A percentile compares a stretch with the other conserved stretches of the same genome.
Evolutionary conservation across 2,329 filamentous ascomycete species (phyloP).

Genomic region (Fusarium nanum): DNA sequence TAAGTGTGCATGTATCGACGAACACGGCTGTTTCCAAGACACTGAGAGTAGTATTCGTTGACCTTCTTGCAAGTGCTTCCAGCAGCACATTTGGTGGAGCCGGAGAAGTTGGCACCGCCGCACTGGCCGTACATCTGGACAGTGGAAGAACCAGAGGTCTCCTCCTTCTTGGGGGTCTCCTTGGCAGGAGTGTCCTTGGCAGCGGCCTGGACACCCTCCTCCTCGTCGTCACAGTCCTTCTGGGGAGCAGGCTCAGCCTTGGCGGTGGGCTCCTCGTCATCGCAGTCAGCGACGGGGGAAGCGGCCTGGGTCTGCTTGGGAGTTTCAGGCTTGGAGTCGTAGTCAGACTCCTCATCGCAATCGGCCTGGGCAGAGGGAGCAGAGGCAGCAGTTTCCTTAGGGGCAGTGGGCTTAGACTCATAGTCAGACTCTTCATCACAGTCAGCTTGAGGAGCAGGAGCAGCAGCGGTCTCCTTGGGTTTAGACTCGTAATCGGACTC

Average conservation of each 20-base stretch:
- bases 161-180: neutral
- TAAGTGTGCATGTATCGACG: slow-evolving; percentile 4
- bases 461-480: no score
- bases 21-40: slow-evolving; percentile 15
- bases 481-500: neutral
- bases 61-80: slow-evolving; percentile 26
- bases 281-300: neutral
- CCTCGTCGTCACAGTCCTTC: neutral
- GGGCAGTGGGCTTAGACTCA: no score
- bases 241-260: neutral
- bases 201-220: neutral
- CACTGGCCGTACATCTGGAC: slow-evolving; percentile 29
- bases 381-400: no score
- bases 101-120: slow-evolving; percentile 22
- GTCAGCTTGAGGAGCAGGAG: neutral
- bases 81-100: slow-evolving; percentile 16
- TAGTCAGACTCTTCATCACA: no score
- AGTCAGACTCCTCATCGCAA: neutral
- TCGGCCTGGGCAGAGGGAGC: no score
- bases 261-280: neutral
- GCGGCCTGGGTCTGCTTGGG: neutral
- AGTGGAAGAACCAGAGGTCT: neutral
- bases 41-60: slow-evolving; percentile 34
- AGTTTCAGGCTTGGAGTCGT: neutral
- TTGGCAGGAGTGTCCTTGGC: neutral